A percentile compares a stretch with the other conserved stretches of the same genome.
phyloP scores from a whole-genome alignment of 2,329 filamentous ascomycete species.

The Dactylonectria estremocensis region DNA sequence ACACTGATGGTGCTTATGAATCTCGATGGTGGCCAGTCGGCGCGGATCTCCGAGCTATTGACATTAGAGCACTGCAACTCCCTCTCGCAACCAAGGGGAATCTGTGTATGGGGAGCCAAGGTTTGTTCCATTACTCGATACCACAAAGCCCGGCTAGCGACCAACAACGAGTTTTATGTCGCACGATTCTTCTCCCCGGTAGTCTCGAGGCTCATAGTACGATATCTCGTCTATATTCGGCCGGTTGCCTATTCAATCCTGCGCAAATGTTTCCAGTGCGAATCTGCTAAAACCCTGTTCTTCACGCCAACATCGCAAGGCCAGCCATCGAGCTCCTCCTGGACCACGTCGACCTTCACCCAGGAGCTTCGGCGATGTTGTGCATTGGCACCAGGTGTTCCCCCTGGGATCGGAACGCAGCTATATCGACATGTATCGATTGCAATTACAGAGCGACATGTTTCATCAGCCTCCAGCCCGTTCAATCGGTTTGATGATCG shows the following conservation, averaged over 20 bases:
- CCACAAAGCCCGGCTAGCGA: slow-evolving; percentile 6
- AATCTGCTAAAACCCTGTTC: neutral
- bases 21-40: slow-evolving; percentile 10
- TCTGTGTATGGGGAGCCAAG: neutral
- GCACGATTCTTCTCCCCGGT: slow-evolving; percentile 19
- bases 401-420: neutral
- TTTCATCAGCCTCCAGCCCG: neutral
- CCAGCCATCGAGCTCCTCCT: neutral
- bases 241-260: slow-evolving; percentile 12
- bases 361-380: neutral
- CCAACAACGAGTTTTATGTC: too few relatives aligned
- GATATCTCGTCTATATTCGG: slow-evolving; percentile 25
- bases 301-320: slow-evolving; percentile 4
- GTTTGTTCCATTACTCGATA: slow-evolving; percentile 10
- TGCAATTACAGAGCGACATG: slow-evolving; percentile 13
- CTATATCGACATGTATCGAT: slow-evolving; percentile 18
- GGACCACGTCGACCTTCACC: slow-evolving; percentile 1
- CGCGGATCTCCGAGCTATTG: slow-evolving; percentile 17
- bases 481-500: slow-evolving; percentile 21
- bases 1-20: slow-evolving; percentile 19
- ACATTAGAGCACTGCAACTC: slow-evolving; percentile 5
- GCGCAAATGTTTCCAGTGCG: slow-evolving; percentile 8
- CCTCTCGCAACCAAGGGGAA: neutral
- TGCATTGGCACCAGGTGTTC: neutral
- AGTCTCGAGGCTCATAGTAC: slow-evolving; percentile 1